Conservation (phyloP, 805 yeast genomes). For the Wickerhamiella occidentalis region DNA sequence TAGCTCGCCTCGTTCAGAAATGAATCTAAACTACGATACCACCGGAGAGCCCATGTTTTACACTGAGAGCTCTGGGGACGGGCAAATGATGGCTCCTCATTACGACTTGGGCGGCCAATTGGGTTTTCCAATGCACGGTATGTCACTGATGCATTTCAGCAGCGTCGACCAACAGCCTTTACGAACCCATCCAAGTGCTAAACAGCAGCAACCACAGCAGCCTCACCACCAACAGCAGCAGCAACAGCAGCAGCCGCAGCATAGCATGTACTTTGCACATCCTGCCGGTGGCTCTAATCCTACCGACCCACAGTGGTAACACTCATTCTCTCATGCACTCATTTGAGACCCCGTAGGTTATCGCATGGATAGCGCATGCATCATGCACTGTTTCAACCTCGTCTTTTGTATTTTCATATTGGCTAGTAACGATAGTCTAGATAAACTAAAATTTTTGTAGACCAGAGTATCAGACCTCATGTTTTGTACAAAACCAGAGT, state of each 20-base stretch:
- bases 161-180: not conserved
- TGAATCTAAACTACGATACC: not conserved
- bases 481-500: too few species aligned
- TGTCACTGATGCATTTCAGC: not conserved
- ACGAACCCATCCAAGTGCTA: not conserved
- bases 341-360: not conserved
- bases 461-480: too few species aligned
- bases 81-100: not conserved
- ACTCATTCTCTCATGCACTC: not conserved
- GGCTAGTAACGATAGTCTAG: too few species aligned
- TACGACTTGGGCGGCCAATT: not conserved
- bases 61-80: not conserved
- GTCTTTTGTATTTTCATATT: too few species aligned
- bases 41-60: not conserved
- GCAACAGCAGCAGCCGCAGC: not conserved
- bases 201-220: not conserved
- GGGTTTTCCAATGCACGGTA: not conserved
- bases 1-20: not conserved
- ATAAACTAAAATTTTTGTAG: too few species aligned
- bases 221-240: not conserved
- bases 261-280: not conserved
- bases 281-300: not conserved
- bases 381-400: not conserved
- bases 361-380: not conserved
- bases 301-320: not conserved